Evolutionary conservation across 164 flowering plant genomes (phyloP).

Genomic region (Santalum album): DNA sequence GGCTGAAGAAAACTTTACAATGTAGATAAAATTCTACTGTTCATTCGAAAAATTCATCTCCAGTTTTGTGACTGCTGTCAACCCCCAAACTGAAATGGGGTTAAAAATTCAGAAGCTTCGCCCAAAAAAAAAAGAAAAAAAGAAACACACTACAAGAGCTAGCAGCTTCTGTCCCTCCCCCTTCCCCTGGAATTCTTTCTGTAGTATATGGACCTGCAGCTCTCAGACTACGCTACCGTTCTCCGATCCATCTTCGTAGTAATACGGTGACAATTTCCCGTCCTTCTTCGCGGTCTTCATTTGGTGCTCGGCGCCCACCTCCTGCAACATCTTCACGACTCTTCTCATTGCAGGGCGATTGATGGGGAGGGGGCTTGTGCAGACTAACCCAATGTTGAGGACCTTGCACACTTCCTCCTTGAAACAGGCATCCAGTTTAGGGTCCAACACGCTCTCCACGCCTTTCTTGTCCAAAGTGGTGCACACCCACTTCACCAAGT

Average conservation of each 20-base stretch:
- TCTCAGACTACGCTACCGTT: slow-evolving; percentile 65
- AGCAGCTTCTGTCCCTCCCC: no score
- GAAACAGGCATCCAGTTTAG: slow-evolving; percentile 63
- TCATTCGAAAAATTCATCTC: no score
- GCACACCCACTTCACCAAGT: slow-evolving; percentile 90
- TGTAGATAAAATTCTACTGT: no score
- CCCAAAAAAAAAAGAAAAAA: no score
- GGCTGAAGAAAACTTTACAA: no score
- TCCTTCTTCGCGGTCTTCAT: slow-evolving; percentile 45
- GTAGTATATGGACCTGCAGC: no score
- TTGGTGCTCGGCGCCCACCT: slow-evolving; percentile 32
- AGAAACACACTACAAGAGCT: no score
- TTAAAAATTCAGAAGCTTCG: no score
- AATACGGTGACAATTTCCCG: slow-evolving; percentile 69
- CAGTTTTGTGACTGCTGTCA: no score
- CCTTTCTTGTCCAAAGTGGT: slow-evolving; percentile 70
- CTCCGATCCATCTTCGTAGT: slow-evolving; percentile 71
- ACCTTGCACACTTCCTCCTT: slow-evolving; percentile 73
- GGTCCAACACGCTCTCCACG: slow-evolving; percentile 61
- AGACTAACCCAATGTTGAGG: slow-evolving; percentile 70
- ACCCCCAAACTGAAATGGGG: no score
- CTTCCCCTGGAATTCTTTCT: no score
- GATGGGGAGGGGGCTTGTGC: slow-evolving; percentile 85
- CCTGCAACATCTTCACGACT: slow-evolving; percentile 80
- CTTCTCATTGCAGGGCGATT: slow-evolving; percentile 91